These are phyloP conservation scores for Malassezia globosa DNA, from an alignment of 1,284 basidiomycete genomes.

Conservation along the genomic window DNA sequence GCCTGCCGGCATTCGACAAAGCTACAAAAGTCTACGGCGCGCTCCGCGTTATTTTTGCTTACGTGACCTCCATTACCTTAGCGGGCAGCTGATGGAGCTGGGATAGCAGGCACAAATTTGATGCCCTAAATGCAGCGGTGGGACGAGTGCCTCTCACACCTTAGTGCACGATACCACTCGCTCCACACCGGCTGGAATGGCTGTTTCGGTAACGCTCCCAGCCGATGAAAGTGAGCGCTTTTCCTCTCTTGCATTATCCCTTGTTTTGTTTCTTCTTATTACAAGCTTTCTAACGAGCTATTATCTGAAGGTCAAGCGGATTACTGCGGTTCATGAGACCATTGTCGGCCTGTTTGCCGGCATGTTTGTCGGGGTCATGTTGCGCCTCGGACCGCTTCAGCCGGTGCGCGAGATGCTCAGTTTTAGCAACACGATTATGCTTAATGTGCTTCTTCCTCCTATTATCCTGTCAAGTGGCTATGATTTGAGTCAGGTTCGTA, in stretches of 20 bases:
- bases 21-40: too few species aligned
- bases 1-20: not conserved
- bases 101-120: too few species aligned
- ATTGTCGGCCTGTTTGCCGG: slow-evolving; percentile 85
- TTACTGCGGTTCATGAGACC: slow-evolving; percentile 91
- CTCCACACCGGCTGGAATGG: not conserved
- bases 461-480: slow-evolving; percentile 98
- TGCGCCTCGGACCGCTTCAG: slow-evolving; percentile 78
- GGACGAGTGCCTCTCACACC: not conserved
- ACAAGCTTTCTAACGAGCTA: slow-evolving; percentile 91
- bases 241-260: slow-evolving; percentile 44
- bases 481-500: slow-evolving; percentile 89
- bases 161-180: not conserved
- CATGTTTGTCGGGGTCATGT: slow-evolving; percentile 85
- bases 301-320: slow-evolving; percentile 91
- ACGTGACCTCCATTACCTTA: too few species aligned
- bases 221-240: slow-evolving; percentile 42
- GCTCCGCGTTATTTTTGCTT: too few species aligned
- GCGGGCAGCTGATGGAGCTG: too few species aligned
- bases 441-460: slow-evolving; percentile 89
- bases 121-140: not conserved
- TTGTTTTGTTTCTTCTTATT: slow-evolving; percentile 86
- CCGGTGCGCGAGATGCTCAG: slow-evolving; percentile 95
- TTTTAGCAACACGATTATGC: slow-evolving; percentile 94
- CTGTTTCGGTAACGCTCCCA: slow-evolving; percentile 18